A percentile compares a stretch with the other conserved stretches of the same genome.
Conservation (phyloP, 1,284 basidiomycete species). For the Dichomitus squalens region DNA sequence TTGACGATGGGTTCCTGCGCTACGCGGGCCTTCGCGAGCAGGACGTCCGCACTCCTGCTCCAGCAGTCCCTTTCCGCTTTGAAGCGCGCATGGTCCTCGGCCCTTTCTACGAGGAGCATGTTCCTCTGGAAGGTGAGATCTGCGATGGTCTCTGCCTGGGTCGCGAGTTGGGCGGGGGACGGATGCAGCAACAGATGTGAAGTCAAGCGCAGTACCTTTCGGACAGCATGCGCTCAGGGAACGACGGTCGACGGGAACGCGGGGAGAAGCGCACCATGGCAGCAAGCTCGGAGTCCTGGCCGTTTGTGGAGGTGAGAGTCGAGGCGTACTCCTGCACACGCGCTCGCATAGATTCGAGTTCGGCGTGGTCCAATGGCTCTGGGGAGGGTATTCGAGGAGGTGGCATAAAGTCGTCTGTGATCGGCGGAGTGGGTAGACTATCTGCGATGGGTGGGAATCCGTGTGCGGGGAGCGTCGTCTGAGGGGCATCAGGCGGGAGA, state of each 20-base stretch:
- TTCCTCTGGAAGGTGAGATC: constrained; percentile 59
- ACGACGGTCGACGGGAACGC: background rate
- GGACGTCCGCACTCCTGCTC: constrained; percentile 62
- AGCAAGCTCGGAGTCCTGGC: constrained; percentile 53
- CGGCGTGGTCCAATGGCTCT: constrained; percentile 34
- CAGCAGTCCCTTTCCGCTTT: constrained; percentile 60
- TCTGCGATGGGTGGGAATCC: constrained; percentile 6
- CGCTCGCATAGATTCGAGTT: constrained; percentile 36
- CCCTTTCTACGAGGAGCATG: constrained; percentile 49
- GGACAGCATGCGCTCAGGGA: background rate
- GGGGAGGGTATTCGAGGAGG: constrained; percentile 26
- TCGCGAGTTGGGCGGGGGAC: constrained; percentile 50
- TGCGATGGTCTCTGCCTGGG: constrained; percentile 64
- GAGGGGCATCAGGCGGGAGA: constrained; percentile 11
- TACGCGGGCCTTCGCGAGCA: constrained; percentile 51
- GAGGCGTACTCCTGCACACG: constrained; percentile 27
- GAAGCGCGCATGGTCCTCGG: constrained; percentile 58
- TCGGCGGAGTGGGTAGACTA: background rate
- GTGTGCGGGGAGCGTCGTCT: constrained; percentile 2
- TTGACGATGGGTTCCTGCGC: constrained; percentile 35
- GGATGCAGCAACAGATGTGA: constrained; percentile 33
- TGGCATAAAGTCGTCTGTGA: constrained; percentile 1
- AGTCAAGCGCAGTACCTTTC: constrained; percentile 55
- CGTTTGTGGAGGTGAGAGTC: constrained; percentile 12
- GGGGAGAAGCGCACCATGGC: constrained; percentile 51